Evolutionary conservation across 176 grass and related monocot species (phyloP).

Genomic region (Melocanna baccifera): DNA sequence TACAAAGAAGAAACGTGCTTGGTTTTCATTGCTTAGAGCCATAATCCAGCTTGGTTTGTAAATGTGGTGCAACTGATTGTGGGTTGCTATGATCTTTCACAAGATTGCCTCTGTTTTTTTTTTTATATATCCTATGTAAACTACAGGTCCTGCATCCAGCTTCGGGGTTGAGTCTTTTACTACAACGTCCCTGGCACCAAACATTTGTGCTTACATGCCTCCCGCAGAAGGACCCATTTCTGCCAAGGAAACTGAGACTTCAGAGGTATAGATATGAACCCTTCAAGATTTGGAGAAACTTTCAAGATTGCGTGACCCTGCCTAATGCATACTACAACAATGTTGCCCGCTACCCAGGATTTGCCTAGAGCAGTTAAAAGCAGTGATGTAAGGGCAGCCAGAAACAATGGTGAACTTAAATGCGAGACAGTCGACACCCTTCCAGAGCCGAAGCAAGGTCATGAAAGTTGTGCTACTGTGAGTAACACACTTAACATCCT

Average conservation of each 20-base stretch:
- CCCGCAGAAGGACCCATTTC: slow-evolving; percentile 35
- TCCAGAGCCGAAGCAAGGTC: slow-evolving; percentile 37
- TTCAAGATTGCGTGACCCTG: slow-evolving; percentile 14
- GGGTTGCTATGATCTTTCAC: not conserved
- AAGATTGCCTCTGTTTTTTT: not conserved
- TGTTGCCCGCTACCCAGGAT: slow-evolving; percentile 34
- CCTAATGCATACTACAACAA: slow-evolving; percentile 22
- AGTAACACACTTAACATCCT: slow-evolving; percentile 19
- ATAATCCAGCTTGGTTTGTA: slow-evolving; percentile 13
- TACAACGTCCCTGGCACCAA: slow-evolving; percentile 39
- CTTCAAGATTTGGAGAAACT: slow-evolving; percentile 11
- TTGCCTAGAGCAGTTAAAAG: slow-evolving; percentile 37
- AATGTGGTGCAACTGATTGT: not conserved
- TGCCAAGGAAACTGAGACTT: slow-evolving; percentile 33
- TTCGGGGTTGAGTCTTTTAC: slow-evolving; percentile 47
- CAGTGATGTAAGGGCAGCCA: slow-evolving; percentile 38
- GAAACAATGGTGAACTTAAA: slow-evolving; percentile 16
- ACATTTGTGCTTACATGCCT: slow-evolving; percentile 40
- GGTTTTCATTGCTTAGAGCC: not conserved
- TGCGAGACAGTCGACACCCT: slow-evolving; percentile 23
- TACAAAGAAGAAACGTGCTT: not conserved
- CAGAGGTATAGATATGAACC: slow-evolving; percentile 39
- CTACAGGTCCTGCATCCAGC: slow-evolving; percentile 36
- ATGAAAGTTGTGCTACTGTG: slow-evolving; percentile 35
- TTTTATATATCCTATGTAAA: not conserved